Base-by-base conservation (phyloP, 805 yeast genomes). In the Wickerhamiella kazuoi region DNA sequence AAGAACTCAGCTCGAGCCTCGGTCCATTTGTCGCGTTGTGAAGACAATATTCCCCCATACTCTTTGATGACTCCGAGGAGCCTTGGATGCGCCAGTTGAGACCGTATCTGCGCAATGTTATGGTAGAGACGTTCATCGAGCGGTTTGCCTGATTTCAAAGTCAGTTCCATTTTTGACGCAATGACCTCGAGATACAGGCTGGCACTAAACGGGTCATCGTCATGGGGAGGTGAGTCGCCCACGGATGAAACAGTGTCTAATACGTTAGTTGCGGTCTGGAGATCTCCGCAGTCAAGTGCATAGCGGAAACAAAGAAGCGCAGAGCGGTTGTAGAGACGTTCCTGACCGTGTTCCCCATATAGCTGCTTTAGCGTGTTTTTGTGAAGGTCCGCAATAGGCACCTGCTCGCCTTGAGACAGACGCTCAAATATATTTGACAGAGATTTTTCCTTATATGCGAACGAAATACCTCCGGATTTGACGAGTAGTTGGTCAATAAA, bases 11-110 rank as follows among this genome's bases (percentile, higher is more conserved):
- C 64, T 8, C 74, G 61, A 0, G 81, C 83, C 36, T 55, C 55
- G 26, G 67, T 72, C 62, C 68, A 80, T 44, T 74, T 70, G 13
- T 67, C 37, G 20, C 36, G 23, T 43, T 69, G 63, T 66, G 79
- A 73, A 37, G 70, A 67, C 45, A 80, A 65, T 39, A 72, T 68
- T 2, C 84, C 93, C 0, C 83, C 81, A 46, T 82, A 75, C 53
- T 80, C 87, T 44, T 72, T 67, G 20, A 81, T 68, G n/a, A 76
- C 69, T 1, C 87, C 94, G 55, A 74, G 62, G 21, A 78, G 73
- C 36, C 68, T 63, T 1, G 93, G 84, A 50, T 82, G 93, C 1
- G 84, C 79, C 2, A 79, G 75, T 17, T 40, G 43, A 4, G 74
- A 62, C 6, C 69, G 67, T 17, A 75, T 60, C 4, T 55, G 46